A percentile compares a stretch with the other conserved stretches of the same genome.
Conservation (phyloP, 176 grass and related monocot species). For the Lolium rigidum region DNA sequence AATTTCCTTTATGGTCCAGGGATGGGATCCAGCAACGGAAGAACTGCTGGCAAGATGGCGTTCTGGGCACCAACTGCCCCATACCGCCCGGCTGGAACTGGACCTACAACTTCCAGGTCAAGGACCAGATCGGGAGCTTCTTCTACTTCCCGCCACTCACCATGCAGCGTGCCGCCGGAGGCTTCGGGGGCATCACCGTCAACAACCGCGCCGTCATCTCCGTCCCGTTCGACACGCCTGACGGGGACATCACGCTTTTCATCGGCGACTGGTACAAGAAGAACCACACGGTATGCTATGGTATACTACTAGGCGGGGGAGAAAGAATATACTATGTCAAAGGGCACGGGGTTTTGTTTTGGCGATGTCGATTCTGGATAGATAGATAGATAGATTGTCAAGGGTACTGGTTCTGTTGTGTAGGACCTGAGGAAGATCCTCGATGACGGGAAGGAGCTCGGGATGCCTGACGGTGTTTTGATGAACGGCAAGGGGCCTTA, state of each 20-base stretch:
- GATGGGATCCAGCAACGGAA: slow-evolving; percentile 85
- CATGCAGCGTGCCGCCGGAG: slow-evolving; percentile 79
- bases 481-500: slow-evolving; percentile 97
- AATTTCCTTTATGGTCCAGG: slow-evolving; percentile 26
- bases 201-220: slow-evolving; percentile 79
- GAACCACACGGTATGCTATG: slow-evolving; percentile 63
- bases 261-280: slow-evolving; percentile 97
- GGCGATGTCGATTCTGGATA: background rate
- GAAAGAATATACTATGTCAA: no score
- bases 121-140: slow-evolving; percentile 98
- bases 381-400: background rate
- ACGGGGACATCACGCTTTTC: slow-evolving; percentile 80
- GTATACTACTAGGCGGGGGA: background rate
- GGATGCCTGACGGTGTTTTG: slow-evolving; percentile 83
- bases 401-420: slow-evolving; percentile 14
- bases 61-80: slow-evolving; percentile 88
- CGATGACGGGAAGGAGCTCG: slow-evolving; percentile 77
- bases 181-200: slow-evolving; percentile 82
- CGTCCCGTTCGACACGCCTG: slow-evolving; percentile 71
- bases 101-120: slow-evolving; percentile 97
- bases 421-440: slow-evolving; percentile 81
- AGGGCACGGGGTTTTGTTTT: no score
- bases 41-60: slow-evolving; percentile 88
- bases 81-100: slow-evolving; percentile 93
- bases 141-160: slow-evolving; percentile 92